Percentiles rank a stretch among this genome's conserved stretches.
phyloP scores from a whole-genome alignment of 2,329 filamentous ascomycete species.

The Colletotrichum karsti region DNA sequence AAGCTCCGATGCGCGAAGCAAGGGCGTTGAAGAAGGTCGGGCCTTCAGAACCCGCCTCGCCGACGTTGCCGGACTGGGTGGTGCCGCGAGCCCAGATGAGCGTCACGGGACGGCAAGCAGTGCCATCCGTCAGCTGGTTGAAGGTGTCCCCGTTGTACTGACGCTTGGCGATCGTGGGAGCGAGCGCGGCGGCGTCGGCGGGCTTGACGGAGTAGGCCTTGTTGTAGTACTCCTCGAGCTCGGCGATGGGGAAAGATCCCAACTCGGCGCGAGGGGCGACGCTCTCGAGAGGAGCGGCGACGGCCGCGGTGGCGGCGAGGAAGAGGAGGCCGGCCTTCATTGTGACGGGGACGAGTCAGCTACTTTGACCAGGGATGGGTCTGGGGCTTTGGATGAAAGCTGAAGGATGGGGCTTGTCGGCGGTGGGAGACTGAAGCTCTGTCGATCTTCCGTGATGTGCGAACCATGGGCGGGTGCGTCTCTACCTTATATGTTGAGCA shows the following conservation, averaged over 20 bases:
- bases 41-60: constrained; percentile 49
- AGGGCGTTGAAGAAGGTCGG: constrained; percentile 59
- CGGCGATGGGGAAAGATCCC: constrained; percentile 18
- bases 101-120: constrained; percentile 53
- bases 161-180: constrained; percentile 10
- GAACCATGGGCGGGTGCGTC: not conserved
- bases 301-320: constrained; percentile 17
- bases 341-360: not conserved
- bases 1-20: constrained; percentile 46
- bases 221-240: constrained; percentile 29
- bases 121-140: constrained; percentile 32
- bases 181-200: not conserved
- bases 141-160: constrained; percentile 26
- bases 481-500: constrained; percentile 8
- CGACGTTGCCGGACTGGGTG: constrained; percentile 60
- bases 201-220: constrained; percentile 6
- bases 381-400: not conserved
- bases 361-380: not conserved
- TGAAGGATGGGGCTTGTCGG: not conserved
- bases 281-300: constrained; percentile 21
- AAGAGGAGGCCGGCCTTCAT: constrained; percentile 29
- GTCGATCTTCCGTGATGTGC: not conserved
- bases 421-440: constrained; percentile 15
- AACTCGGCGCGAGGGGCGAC: not conserved
- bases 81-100: constrained; percentile 66